phyloP scores from a whole-genome alignment of 2,329 filamentous ascomycete species.

The Herpotrichia juniperi region DNA sequence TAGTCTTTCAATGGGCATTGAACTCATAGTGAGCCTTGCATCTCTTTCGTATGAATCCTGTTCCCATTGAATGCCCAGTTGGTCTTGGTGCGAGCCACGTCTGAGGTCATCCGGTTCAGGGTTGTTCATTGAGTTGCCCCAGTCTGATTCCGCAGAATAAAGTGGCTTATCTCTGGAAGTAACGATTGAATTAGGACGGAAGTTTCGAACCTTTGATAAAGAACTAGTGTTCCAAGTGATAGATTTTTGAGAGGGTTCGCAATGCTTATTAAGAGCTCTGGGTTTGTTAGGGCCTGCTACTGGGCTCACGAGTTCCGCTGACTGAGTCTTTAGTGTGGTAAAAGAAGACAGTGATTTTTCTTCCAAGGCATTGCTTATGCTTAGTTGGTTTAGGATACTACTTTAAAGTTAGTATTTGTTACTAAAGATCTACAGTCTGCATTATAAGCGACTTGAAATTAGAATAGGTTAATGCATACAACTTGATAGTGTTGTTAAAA shows the following conservation, averaged over 20 bases:
- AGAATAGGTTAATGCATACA: slow-evolving; percentile 30
- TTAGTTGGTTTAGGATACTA: slow-evolving; percentile 37
- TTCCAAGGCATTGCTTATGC: slow-evolving; percentile 39
- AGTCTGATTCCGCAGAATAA: slow-evolving; percentile 41
- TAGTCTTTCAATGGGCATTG: not conserved
- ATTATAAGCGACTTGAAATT: slow-evolving; percentile 22
- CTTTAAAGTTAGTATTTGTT: slow-evolving; percentile 39
- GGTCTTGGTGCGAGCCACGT: slow-evolving; percentile 30
- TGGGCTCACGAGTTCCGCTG: slow-evolving; percentile 37
- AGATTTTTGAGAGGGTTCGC: slow-evolving; percentile 31
- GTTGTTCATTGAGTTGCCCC: slow-evolving; percentile 37
- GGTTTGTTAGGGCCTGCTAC: slow-evolving; percentile 34
- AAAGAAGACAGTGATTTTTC: slow-evolving; percentile 40
- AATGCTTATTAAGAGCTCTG: slow-evolving; percentile 35
- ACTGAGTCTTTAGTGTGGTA: slow-evolving; percentile 33
- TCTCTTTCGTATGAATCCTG: not conserved
- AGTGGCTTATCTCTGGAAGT: slow-evolving; percentile 39
- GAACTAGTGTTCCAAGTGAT: slow-evolving; percentile 36
- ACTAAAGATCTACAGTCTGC: slow-evolving; percentile 23
- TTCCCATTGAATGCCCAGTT: not conserved
- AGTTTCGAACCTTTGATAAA: slow-evolving; percentile 31
- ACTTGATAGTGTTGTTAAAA: slow-evolving; percentile 9
- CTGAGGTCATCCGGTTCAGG: slow-evolving; percentile 33
- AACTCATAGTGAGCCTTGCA: too few species aligned
- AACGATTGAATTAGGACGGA: slow-evolving; percentile 29